These are phyloP conservation scores for Parastagonospora avenae DNA, from an alignment of 2,329 filamentous ascomycete genomes.

Conservation along the genomic window DNA sequence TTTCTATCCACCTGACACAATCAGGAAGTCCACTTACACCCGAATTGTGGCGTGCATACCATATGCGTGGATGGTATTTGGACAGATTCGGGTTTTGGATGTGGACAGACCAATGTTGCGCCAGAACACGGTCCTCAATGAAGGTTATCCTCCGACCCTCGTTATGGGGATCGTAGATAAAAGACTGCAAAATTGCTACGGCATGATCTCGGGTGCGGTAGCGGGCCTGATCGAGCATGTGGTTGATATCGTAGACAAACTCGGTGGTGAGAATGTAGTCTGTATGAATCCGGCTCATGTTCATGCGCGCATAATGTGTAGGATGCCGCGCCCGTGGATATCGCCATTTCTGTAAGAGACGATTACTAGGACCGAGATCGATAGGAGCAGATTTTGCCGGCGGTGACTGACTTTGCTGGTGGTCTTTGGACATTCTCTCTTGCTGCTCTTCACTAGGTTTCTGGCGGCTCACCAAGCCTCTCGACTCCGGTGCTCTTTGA, in stretches of 20 bases:
- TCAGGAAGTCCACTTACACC: neutral
- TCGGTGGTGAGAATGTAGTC: conserved; percentile 6
- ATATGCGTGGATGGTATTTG: neutral
- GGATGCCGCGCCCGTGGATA: neutral
- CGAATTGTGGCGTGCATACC: neutral
- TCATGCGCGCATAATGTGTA: conserved; percentile 1
- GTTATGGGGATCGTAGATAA: conserved; percentile 6
- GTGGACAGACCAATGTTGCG: neutral
- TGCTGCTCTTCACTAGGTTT: too few species aligned
- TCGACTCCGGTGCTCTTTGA: too few species aligned
- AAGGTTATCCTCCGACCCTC: neutral
- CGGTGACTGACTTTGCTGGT: neutral
- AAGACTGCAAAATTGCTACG: conserved; percentile 4
- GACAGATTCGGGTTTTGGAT: neutral
- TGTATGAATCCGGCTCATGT: conserved; percentile 7
- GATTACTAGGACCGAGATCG: neutral
- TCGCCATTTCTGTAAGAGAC: conserved; percentile 1
- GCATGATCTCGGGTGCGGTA: conserved; percentile 2
- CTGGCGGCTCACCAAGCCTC: too few species aligned
- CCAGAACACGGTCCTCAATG: neutral
- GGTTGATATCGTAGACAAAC: conserved; percentile 14
- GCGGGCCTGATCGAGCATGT: conserved; percentile 11
- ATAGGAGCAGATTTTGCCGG: too few species aligned
- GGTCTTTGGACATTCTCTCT: neutral
- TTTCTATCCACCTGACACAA: neutral